Percentiles rank a stretch among this genome's conserved stretches.
phyloP scores from a whole-genome alignment of 1,284 basidiomycete genomes.

The Cutaneotrichosporon sp. region DNA sequence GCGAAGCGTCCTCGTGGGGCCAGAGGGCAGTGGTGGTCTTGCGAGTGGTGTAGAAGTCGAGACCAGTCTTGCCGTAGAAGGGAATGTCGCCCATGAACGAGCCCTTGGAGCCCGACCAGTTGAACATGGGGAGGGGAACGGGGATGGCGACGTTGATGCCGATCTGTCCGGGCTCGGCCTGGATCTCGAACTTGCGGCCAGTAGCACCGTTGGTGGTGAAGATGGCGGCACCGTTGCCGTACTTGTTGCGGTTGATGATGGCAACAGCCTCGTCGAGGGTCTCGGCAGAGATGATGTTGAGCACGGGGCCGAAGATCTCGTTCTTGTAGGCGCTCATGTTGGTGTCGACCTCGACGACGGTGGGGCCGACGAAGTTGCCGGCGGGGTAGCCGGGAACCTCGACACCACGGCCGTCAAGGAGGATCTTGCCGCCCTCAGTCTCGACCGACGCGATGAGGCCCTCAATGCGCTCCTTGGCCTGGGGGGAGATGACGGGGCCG shows the following conservation, averaged over 20 bases:
- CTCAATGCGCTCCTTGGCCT: slow-evolving; percentile 76
- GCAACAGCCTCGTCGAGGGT: slow-evolving; percentile 88
- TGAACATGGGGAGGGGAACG: slow-evolving; percentile 76
- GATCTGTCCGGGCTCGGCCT: slow-evolving; percentile 88
- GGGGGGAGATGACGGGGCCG: slow-evolving; percentile 89
- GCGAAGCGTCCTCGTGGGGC: slow-evolving; percentile 46
- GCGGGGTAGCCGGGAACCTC: slow-evolving; percentile 73
- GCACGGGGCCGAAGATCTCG: slow-evolving; percentile 93
- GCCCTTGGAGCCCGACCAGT: slow-evolving; percentile 60
- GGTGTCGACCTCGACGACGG: slow-evolving; percentile 77
- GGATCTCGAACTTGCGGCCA: slow-evolving; percentile 86
- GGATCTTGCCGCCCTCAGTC: slow-evolving; percentile 80
- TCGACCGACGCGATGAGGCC: slow-evolving; percentile 76
- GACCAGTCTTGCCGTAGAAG: slow-evolving; percentile 73
- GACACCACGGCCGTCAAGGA: slow-evolving; percentile 78
- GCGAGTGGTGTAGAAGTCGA: slow-evolving; percentile 48
- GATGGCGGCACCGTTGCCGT: slow-evolving; percentile 89
- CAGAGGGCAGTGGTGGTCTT: slow-evolving; percentile 48
- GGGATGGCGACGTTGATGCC: slow-evolving; percentile 93
- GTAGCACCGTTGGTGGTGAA: slow-evolving; percentile 97
- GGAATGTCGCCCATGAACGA: slow-evolving; percentile 83
- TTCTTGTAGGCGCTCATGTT: slow-evolving; percentile 89
- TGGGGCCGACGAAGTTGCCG: slow-evolving; percentile 95
- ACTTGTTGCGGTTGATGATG: slow-evolving; percentile 84
- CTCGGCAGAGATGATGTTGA: slow-evolving; percentile 75